Conservation (phyloP, 2,329 filamentous ascomycete genomes). For the Penicillium nordicum region DNA sequence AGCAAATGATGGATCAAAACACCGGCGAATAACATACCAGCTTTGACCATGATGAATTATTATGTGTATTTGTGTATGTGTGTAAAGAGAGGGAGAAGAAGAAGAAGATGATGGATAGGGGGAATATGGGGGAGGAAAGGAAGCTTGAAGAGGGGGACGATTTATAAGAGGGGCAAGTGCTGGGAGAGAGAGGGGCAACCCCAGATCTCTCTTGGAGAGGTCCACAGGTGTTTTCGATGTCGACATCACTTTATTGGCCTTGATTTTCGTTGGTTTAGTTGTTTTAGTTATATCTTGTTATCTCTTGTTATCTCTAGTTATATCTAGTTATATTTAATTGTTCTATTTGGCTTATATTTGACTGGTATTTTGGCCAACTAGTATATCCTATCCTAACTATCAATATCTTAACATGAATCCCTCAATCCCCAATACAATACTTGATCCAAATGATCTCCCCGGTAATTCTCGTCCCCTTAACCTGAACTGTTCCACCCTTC, state of each 20-base stretch:
- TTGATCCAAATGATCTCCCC: no score
- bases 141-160: slow-evolving; percentile 3
- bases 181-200: slow-evolving; percentile 16
- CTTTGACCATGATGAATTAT: slow-evolving; percentile 48
- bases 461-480: no score
- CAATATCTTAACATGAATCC: neutral
- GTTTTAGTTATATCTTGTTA: no score
- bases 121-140: slow-evolving; percentile 4
- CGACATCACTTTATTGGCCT: no score
- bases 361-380: no score
- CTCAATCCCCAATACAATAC: neutral
- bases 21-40: slow-evolving; percentile 29
- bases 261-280: no score
- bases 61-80: slow-evolving; percentile 1
- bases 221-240: no score
- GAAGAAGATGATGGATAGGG: neutral
- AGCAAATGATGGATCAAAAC: slow-evolving; percentile 9
- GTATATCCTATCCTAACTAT: neutral
- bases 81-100: neutral
- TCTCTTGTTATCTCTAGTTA: no score
- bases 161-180: slow-evolving; percentile 15
- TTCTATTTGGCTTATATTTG: no score
- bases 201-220: slow-evolving; percentile 6
- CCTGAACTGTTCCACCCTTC: slow-evolving; percentile 4
- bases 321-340: no score